Base-by-base conservation (phyloP, 495 filamentous ascomycete genomes). In the Podospora bellae-mahoneyi region DNA sequence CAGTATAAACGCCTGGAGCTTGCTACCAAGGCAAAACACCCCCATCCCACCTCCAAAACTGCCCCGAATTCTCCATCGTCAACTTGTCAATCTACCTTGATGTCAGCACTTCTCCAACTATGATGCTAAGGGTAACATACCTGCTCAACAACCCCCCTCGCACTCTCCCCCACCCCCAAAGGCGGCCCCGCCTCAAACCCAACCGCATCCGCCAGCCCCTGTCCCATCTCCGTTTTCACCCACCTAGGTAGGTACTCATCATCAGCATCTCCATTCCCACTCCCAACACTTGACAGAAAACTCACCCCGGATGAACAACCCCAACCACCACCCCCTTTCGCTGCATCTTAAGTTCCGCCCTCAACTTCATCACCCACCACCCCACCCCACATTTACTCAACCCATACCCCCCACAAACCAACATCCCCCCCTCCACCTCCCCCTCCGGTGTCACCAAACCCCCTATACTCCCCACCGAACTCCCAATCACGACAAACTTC, bases 181-280 rank as follows among this genome's bases (percentile, higher is more conserved):
- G 80, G 77, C n/a, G 78, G 76, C 67, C 76, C 71, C 19, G 28
- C 32, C 39, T 48, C 39, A 54, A 73, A 71, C 10, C 73, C 73
- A 27, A 81, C 32, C 5, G 63, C 69, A 69, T 82, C 78, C 7
- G 79, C 80, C 48, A 79, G 72, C 0, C 19, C 68, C 69, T 81
- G 78, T 0, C 80, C 80, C 68, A 77, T 74, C 0, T 39, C 44
- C 6, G 80, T 82, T 69, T 82, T 73, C 60, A 82, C 78, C 78
- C 78, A 82, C 66, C 79, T 81, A 23, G 23, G 23, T 23, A 23
- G 23, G 23, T 23, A 60, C 30, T 6, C 26, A 9, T 2, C 30
- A 32, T 69, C 18, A 71, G 69, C 67, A 19, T 15, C 15, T 48
- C 27, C 28, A 13, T 16, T n/a, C 5, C 55, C 15, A 48, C 44